Conservation (phyloP, 768 basidiomycete genomes). For the Auriscalpium orientale region DNA sequence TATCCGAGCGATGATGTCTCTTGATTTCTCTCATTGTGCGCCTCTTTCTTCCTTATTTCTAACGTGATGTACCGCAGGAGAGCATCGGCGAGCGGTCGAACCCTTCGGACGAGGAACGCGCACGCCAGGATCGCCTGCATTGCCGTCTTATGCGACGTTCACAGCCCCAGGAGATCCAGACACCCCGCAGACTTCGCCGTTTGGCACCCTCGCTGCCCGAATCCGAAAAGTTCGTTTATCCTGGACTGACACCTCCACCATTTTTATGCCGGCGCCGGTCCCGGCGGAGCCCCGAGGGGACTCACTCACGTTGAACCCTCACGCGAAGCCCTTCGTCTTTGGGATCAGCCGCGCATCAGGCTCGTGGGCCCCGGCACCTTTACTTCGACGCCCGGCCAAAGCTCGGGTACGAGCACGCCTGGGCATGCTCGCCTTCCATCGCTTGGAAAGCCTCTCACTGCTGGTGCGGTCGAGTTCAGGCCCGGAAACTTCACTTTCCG, state of each 20-base stretch:
- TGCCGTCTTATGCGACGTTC: conserved; percentile 52
- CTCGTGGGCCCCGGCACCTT: conserved; percentile 24
- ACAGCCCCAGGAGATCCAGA: conserved; percentile 42
- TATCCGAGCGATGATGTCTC: neutral
- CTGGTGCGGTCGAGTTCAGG: conserved; percentile 75
- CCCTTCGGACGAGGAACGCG: conserved; percentile 84
- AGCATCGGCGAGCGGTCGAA: conserved; percentile 88
- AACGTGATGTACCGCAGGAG: conserved; percentile 29
- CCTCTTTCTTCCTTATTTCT: conserved; percentile 6
- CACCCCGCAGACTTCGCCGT: conserved; percentile 56
- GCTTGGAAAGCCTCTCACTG: conserved; percentile 66
- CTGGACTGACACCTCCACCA: conserved; percentile 13
- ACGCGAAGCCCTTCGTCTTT: conserved; percentile 81
- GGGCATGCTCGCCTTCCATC: conserved; percentile 35
- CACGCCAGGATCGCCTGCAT: conserved; percentile 57
- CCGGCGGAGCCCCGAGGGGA: conserved; percentile 16
- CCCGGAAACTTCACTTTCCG: conserved; percentile 71
- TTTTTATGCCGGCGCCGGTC: conserved; percentile 8
- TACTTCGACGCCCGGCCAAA: neutral
- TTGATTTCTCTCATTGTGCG: neutral
- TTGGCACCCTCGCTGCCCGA: conserved; percentile 18
- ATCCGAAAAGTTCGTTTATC: conserved; percentile 34
- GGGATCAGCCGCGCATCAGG: conserved; percentile 35
- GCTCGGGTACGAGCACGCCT: neutral
- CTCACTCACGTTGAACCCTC: conserved; percentile 53